These are phyloP conservation scores for Penicillium sp. DNA, from an alignment of 2,329 filamentous ascomycete species.

Conservation along the genomic window DNA sequence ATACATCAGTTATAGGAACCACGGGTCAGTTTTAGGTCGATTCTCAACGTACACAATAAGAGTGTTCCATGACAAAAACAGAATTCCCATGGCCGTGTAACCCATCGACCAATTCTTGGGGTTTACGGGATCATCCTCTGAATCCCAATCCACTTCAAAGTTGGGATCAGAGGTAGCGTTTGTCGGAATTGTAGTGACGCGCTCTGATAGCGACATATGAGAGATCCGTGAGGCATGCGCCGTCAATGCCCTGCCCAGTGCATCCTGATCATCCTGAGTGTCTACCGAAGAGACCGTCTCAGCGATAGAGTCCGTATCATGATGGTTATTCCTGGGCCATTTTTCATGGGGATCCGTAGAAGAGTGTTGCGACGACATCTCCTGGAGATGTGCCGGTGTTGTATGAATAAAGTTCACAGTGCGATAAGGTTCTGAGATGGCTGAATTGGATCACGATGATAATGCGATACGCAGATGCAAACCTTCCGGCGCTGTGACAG, in stretches of 20 bases:
- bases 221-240: slow-evolving; percentile 33
- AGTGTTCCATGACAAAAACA: slow-evolving; percentile 59
- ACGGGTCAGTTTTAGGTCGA: neutral
- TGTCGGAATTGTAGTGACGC: slow-evolving; percentile 48
- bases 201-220: slow-evolving; percentile 38
- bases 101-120: slow-evolving; percentile 68
- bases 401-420: neutral
- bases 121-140: slow-evolving; percentile 61
- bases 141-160: slow-evolving; percentile 73
- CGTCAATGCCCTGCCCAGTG: slow-evolving; percentile 28
- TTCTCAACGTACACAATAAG: slow-evolving; percentile 49
- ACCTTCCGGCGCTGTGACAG: neutral
- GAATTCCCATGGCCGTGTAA: slow-evolving; percentile 58
- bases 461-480: neutral
- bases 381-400: neutral
- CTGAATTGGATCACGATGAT: neutral
- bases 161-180: slow-evolving; percentile 54
- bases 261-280: slow-evolving; percentile 28
- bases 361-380: slow-evolving; percentile 24
- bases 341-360: slow-evolving; percentile 19
- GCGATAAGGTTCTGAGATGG: neutral
- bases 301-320: slow-evolving; percentile 29
- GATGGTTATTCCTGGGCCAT: slow-evolving; percentile 18
- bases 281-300: slow-evolving; percentile 29
- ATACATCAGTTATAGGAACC: neutral